phyloP scores from a whole-genome alignment of 345 rosid species.

The Citrus cavaleriei region DNA sequence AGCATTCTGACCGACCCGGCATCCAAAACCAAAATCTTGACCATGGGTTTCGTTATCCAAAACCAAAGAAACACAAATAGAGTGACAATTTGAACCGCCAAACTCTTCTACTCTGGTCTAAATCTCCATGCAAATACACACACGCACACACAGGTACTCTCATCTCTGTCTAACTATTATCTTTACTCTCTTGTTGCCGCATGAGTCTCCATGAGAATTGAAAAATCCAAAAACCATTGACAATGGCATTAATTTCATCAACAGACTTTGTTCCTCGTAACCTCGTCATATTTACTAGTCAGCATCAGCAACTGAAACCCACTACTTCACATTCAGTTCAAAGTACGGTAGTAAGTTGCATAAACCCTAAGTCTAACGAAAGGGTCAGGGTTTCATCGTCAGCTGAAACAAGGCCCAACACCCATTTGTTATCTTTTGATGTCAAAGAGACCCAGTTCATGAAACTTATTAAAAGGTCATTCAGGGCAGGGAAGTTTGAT shows the following conservation, averaged over 20 bases:
- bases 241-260: constrained; percentile 37
- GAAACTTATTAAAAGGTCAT: constrained; percentile 54
- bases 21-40: neutral
- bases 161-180: neutral
- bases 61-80: neutral
- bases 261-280: constrained; percentile 27
- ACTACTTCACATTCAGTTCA: constrained; percentile 24
- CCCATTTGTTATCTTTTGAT: constrained; percentile 50
- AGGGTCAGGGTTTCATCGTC: constrained; percentile 12
- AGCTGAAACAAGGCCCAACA: constrained; percentile 34
- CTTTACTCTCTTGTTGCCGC: neutral
- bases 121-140: neutral
- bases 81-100: neutral
- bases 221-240: constrained; percentile 8
- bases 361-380: constrained; percentile 6
- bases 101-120: neutral
- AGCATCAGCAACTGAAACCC: constrained; percentile 24
- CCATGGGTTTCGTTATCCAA: constrained; percentile 19
- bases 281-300: constrained; percentile 21
- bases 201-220: constrained; percentile 10
- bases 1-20: constrained; percentile 8
- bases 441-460: constrained; percentile 54
- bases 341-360: constrained; percentile 17
- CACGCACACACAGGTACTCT: constrained; percentile 6
- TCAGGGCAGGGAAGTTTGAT: constrained; percentile 50